Percentiles rank a stretch among this genome's conserved stretches.
Conservation (phyloP, 768 basidiomycete genomes). For the Cyclocybe aegerita region DNA sequence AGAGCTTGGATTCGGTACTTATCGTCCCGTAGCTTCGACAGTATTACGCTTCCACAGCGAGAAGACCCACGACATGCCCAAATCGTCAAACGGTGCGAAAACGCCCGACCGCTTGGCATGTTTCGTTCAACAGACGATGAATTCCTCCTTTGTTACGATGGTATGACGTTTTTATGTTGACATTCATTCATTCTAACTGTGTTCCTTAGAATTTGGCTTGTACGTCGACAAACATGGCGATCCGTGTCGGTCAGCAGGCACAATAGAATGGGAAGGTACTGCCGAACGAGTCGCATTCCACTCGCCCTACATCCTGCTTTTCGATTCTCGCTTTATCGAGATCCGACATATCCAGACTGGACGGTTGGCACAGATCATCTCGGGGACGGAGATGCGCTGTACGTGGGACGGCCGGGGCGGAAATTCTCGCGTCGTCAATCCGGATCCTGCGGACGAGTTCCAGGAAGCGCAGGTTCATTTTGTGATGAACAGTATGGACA, state of each 20-base stretch:
- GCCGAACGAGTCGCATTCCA: slow-evolving; percentile 92
- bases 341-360: slow-evolving; percentile 84
- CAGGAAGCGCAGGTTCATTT: slow-evolving; percentile 87
- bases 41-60: slow-evolving; percentile 84
- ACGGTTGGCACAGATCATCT: slow-evolving; percentile 81
- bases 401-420: slow-evolving; percentile 85
- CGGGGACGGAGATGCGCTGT: slow-evolving; percentile 81
- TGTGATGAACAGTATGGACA: slow-evolving; percentile 70
- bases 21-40: slow-evolving; percentile 63
- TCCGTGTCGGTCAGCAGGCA: slow-evolving; percentile 69
- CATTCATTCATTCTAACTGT: neutral
- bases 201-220: slow-evolving; percentile 79
- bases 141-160: slow-evolving; percentile 92
- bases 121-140: slow-evolving; percentile 90
- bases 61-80: slow-evolving; percentile 66
- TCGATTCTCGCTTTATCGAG: slow-evolving; percentile 92
- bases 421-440: slow-evolving; percentile 58
- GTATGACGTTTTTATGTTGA: slow-evolving; percentile 42
- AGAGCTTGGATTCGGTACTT: neutral
- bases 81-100: slow-evolving; percentile 83
- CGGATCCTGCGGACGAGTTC: slow-evolving; percentile 57
- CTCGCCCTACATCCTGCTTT: slow-evolving; percentile 85
- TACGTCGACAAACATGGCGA: slow-evolving; percentile 95
- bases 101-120: slow-evolving; percentile 88
- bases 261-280: slow-evolving; percentile 94